A percentile compares a stretch with the other conserved stretches of the same genome.
These are phyloP conservation scores for Fusarium sp. DNA, from an alignment of 2,329 filamentous ascomycete genomes.

Conservation along the genomic window DNA sequence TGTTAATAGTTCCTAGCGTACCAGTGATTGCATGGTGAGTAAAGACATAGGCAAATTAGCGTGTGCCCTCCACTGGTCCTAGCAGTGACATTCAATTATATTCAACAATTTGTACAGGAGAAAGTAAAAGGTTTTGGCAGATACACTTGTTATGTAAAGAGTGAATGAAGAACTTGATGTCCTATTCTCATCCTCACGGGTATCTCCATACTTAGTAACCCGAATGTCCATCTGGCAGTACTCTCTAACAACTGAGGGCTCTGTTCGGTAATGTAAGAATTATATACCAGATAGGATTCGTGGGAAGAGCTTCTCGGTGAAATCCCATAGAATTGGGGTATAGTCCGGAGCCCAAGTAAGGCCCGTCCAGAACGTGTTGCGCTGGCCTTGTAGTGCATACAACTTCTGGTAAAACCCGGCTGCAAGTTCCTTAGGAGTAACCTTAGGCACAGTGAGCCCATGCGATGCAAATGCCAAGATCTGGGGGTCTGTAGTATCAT, in stretches of 20 bases:
- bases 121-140: too few species aligned
- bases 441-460: conserved; percentile 39
- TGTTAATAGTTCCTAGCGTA: neutral
- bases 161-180: too few species aligned
- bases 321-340: conserved; percentile 44
- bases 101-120: too few species aligned
- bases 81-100: too few species aligned
- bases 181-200: too few species aligned
- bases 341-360: conserved; percentile 41
- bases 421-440: conserved; percentile 46
- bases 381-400: conserved; percentile 51
- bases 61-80: too few species aligned
- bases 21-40: too few species aligned
- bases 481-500: conserved; percentile 5
- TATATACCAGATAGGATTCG: conserved; percentile 10
- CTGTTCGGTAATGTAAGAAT: accelerated
- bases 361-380: conserved; percentile 55
- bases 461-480: conserved; percentile 38
- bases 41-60: too few species aligned
- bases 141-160: too few species aligned
- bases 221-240: too few species aligned
- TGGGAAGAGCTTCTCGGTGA: conserved; percentile 37
- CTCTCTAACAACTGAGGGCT: too few species aligned
- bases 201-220: too few species aligned
- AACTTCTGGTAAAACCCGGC: conserved; percentile 52